phyloP scores from a whole-genome alignment of 2,329 filamentous ascomycete genomes.

The Colletotrichum chlorophyti region DNA sequence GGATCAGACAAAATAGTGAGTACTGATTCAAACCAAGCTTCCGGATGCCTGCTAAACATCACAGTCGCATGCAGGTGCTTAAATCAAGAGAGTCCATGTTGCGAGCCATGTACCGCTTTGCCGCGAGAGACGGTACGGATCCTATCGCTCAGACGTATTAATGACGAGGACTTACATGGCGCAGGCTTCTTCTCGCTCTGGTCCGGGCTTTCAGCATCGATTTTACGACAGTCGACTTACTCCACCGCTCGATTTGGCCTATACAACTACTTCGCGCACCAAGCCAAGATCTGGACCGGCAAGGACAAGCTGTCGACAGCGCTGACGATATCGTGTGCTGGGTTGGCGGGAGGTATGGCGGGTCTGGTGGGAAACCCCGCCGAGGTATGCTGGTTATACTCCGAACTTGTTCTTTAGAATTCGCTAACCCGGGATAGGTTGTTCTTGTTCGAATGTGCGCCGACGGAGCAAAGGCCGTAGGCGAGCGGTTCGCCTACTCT shows the following conservation, averaged over 20 bases:
- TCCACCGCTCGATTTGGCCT: constrained; percentile 52
- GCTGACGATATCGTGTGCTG: constrained; percentile 46
- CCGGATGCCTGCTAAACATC: background rate
- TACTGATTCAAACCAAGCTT: background rate
- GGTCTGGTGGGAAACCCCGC: constrained; percentile 54
- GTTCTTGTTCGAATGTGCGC: constrained; percentile 54
- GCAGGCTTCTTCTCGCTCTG: constrained; percentile 49
- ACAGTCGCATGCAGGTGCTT: constrained; percentile 51
- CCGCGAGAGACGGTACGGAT: constrained; percentile 44
- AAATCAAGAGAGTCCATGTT: constrained; percentile 48
- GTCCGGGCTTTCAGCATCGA: constrained; percentile 50
- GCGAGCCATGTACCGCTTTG: constrained; percentile 44
- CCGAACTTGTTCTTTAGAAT: too few relatives aligned
- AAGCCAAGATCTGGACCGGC: constrained; percentile 35
- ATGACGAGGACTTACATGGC: background rate
- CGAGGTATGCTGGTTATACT: constrained; percentile 39
- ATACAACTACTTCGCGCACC: constrained; percentile 43
- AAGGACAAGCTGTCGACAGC: constrained; percentile 38
- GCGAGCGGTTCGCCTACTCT: constrained; percentile 45
- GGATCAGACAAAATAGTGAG: constrained; percentile 53
- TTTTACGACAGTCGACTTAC: constrained; percentile 51
- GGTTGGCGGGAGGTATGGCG: constrained; percentile 47
- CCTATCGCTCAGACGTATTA: background rate
- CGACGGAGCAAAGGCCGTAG: constrained; percentile 46
- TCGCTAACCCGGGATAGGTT: constrained; percentile 31